Conservation (phyloP, 163 green algal genomes). For the Botryococcus braunii region DNA sequence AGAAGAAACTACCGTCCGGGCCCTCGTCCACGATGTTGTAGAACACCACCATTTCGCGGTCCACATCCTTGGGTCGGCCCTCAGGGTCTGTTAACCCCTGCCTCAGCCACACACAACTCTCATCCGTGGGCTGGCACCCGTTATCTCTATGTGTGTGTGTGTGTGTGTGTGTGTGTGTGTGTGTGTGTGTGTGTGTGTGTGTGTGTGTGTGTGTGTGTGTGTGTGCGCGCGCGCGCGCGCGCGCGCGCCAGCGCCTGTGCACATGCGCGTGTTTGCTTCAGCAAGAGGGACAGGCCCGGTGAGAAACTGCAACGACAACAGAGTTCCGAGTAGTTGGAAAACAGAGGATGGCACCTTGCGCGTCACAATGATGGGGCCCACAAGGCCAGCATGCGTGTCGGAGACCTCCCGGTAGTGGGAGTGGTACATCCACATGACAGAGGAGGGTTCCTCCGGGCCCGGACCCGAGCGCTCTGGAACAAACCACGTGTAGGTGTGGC, state of each 20-base stretch:
- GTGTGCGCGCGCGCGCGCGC: no score
- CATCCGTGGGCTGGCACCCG: no score
- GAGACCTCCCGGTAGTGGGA: slow-evolving; percentile 35
- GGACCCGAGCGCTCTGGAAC: slow-evolving; percentile 56
- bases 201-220: no score
- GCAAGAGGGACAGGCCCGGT: no score
- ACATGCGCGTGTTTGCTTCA: no score
- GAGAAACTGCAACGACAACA: no score
- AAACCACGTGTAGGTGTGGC: slow-evolving; percentile 50
- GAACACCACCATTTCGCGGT: slow-evolving; percentile 49
- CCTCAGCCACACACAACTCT: neutral
- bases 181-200: no score
- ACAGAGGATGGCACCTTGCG: slow-evolving; percentile 20
- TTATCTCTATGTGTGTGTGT: no score
- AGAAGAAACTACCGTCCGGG: slow-evolving; percentile 18
- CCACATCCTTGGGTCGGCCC: slow-evolving; percentile 15
- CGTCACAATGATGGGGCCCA: slow-evolving; percentile 58
- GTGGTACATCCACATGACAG: slow-evolving; percentile 76
- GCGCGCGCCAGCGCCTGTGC: no score
- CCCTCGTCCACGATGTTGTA: slow-evolving; percentile 55
- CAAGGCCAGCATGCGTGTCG: slow-evolving; percentile 60
- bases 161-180: no score
- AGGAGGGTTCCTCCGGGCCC: slow-evolving; percentile 45
- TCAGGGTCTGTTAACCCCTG: slow-evolving; percentile 11
- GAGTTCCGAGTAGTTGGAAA: neutral